Evolutionary conservation across 2,329 filamentous ascomycete species (phyloP), one percentile per base, ranked within the genome.

Genomic region (Alternaria postmessia): DNA sequence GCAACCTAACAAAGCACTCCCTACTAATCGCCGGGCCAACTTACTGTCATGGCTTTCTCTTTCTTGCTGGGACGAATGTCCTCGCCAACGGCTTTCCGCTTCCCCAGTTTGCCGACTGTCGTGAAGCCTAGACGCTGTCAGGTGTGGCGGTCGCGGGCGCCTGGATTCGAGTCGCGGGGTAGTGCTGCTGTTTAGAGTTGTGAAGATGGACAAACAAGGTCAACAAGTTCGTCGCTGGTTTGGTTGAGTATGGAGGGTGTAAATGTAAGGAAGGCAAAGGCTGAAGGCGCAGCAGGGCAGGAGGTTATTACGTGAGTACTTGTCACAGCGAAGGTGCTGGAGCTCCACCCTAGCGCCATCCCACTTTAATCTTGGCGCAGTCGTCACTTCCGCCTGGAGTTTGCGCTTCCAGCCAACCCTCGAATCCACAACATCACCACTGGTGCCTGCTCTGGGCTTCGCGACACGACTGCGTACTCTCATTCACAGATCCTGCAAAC

Each of bases 31-130:
- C 34, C 28, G 41, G 52, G 42, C 52, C 54, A n/a, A 77, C 78
- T 70, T 70, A 79, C 78, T 62, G 77, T 70, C 78, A 80, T 80
- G 63, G 60, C 68, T 75, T 78, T 80, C 69, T 79, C 69, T 77
- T 78, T 80, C 70, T 80, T 80, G 51, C 66, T 60, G 59, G 77
- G 78, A 70, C 75, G 73, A 70, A 70, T 69, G 77, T 78, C 77
- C 74, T 77, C 74, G 67, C 66, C 69, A 58, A 69, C 73, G 62
- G 67, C 66, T 71, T 73, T 79, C 73, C 78, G 76, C 73, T 80
- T 80, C 76, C 76, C 77, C 78, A 80, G 78, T 72, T 79, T 80
- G 78, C 70, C 76, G 75, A 66, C 72, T 68, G 61, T 63, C 59
- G 62, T 46, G 59, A 46, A 68, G 65, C 57, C 60, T 69, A 60